A percentile compares a stretch with the other conserved stretches of the same genome.
These are phyloP conservation scores for Ganoderma resinaceum DNA, from an alignment of 1,284 basidiomycete species.

Conservation along the genomic window DNA sequence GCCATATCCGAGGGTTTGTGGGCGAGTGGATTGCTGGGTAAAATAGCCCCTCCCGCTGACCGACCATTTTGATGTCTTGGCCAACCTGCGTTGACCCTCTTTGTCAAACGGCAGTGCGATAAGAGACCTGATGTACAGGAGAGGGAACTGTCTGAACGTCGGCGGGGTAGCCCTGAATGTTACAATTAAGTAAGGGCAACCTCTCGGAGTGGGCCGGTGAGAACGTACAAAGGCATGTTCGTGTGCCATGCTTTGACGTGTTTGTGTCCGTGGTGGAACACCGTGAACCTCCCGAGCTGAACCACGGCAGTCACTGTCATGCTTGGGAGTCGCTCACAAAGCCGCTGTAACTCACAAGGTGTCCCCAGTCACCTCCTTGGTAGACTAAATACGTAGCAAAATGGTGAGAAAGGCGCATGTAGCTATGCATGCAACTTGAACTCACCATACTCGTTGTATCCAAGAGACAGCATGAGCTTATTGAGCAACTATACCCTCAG, in stretches of 20 bases:
- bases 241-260: conserved; percentile 34
- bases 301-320: neutral
- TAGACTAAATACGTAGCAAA: neutral
- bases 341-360: neutral
- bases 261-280: conserved; percentile 7
- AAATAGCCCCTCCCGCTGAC: conserved; percentile 38
- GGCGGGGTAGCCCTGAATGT: neutral
- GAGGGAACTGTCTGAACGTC: neutral
- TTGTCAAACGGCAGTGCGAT: neutral
- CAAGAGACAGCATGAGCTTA: conserved; percentile 35
- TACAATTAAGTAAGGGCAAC: neutral
- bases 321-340: neutral
- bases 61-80: neutral
- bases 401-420: neutral
- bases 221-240: conserved; percentile 16
- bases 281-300: conserved; percentile 18
- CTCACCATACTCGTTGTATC: conserved; percentile 40
- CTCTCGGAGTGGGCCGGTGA: neutral
- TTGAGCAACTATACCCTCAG: conserved; percentile 37
- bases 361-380: conserved; percentile 11
- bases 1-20: conserved; percentile 63
- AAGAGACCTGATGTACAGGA: neutral
- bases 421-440: neutral
- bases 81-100: neutral
- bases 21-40: conserved; percentile 52